Base-by-base conservation (phyloP, 2,329 filamentous ascomycete genomes). In the Talaromyces funiculosus region DNA sequence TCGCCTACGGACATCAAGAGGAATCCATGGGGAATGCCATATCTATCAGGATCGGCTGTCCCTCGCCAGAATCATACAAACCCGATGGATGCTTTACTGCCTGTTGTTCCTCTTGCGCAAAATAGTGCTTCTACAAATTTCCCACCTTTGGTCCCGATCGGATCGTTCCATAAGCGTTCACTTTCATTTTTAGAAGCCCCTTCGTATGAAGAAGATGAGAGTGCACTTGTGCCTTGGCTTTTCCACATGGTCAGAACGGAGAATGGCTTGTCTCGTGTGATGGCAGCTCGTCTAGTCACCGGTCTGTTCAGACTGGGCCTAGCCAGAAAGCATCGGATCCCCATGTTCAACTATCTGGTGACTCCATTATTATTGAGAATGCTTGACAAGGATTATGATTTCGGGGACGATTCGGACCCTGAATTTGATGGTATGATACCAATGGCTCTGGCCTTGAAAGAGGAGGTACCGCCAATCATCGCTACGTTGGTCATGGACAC, bases 401-500 rank as follows among this genome's bases (percentile, higher is more conserved):
- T 76, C 8, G 69, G 71, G 12, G 70, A 74, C 29, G 74, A 77
- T 38, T 68, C 77, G 14, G 75, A 77, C 35, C 67, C 74, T 14
- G 68, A 71, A 49, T 73, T 74, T 60, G 71, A 72, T 49, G 73
- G 71, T 2, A 58, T 75, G 29, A 72, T 75, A 43, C 75, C 78
- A 12, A 68, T 75, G 12, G 77, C 78, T 22, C 80, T 83, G 67
- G 72, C 77, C 8, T 80, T 91, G 12, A 80, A 86, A 59, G 90
- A 93, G 71, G 84, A 85, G 63, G 86, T 89, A 1, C 90, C 92
- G 7, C 82, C 85, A 1, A 83, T 95, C 10, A 80, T 97, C 59
- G 90, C 91, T 16, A 85, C 87, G 49, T 80, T 97, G 40, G 86
- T 96, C 18, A 85, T 86, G 26, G 90, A 94, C 68, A 91, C 87